phyloP scores from a whole-genome alignment of 192 early-diverging fungal species.

The Geosiphon pyriformis region DNA sequence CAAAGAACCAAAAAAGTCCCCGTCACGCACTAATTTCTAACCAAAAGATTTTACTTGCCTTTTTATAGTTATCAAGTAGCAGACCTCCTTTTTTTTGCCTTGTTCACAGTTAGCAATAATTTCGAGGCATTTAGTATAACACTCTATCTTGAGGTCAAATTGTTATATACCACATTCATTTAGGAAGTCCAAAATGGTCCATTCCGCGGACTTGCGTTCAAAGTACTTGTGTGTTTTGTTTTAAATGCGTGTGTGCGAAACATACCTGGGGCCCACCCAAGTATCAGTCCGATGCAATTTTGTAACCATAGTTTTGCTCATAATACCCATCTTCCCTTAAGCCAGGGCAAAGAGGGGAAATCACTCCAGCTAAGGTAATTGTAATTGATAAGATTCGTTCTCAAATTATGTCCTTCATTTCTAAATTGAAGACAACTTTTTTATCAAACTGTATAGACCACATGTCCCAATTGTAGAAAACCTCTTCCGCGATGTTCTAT shows the following conservation, averaged over 20 bases:
- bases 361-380: constrained; percentile 20
- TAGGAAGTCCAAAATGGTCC: too few species aligned
- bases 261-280: constrained; percentile 62
- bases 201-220: too few species aligned
- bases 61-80: too few species aligned
- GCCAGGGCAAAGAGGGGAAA: constrained; percentile 1
- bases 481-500: constrained; percentile 60
- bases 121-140: too few species aligned
- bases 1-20: too few species aligned
- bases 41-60: too few species aligned
- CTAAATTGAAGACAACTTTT: background rate
- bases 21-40: too few species aligned
- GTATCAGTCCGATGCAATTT: constrained; percentile 83
- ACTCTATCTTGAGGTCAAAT: too few species aligned
- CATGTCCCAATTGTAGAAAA: constrained; percentile 57
- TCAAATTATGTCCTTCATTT: background rate
- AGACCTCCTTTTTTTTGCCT: too few species aligned
- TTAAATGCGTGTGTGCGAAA: constrained; percentile 38
- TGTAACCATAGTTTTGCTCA: constrained; percentile 69
- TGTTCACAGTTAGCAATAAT: too few species aligned
- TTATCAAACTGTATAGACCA: constrained; percentile 48
- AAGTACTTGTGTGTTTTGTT: too few species aligned
- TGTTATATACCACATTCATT: too few species aligned
- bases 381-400: background rate
- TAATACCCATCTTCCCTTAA: constrained; percentile 23